Evolutionary conservation across 140 eudicot genomes (phyloP).

Genomic region (Ambrosia hybrid): DNA sequence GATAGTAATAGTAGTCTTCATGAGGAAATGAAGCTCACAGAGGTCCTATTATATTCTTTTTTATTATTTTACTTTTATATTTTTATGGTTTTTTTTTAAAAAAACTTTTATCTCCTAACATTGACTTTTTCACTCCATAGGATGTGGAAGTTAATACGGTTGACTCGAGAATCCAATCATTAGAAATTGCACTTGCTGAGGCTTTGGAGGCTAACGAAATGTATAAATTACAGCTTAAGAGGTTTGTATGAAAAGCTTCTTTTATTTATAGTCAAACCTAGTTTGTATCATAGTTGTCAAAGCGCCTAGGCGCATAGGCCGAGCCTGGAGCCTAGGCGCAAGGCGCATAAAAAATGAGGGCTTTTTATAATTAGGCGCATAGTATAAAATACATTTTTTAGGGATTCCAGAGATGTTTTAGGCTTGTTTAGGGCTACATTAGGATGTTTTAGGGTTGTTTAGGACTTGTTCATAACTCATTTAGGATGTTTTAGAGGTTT

Average conservation of each 20-base stretch:
- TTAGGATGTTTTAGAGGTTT: too few relatives aligned
- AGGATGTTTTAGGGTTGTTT: too few relatives aligned
- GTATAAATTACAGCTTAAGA: slow-evolving; percentile 60
- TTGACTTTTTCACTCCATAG: slow-evolving; percentile 23
- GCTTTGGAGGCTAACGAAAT: slow-evolving; percentile 63
- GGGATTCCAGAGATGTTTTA: too few relatives aligned
- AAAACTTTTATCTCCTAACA: slow-evolving; percentile 5
- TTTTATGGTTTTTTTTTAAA: not conserved
- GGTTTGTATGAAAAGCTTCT: slow-evolving; percentile 23
- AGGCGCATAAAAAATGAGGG: too few relatives aligned
- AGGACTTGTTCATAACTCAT: too few relatives aligned
- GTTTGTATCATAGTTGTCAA: too few relatives aligned
- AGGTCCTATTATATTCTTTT: slow-evolving; percentile 33
- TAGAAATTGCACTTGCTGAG: slow-evolving; percentile 59
- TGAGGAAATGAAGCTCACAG: slow-evolving; percentile 28
- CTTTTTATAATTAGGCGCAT: too few relatives aligned
- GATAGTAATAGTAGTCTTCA: slow-evolving; percentile 19
- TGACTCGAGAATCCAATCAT: slow-evolving; percentile 45
- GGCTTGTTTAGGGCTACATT: too few relatives aligned
- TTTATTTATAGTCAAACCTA: too few relatives aligned
- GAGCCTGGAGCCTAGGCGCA: too few relatives aligned
- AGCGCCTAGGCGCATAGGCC: too few relatives aligned
- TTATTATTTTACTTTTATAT: not conserved
- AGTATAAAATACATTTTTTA: too few relatives aligned
- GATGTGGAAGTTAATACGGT: slow-evolving; percentile 26